Percentiles rank a stretch among this genome's conserved stretches.
These are phyloP conservation scores for Eimeria acervulina DNA, from an alignment of 169 alveolate species.

Conservation along the genomic window DNA sequence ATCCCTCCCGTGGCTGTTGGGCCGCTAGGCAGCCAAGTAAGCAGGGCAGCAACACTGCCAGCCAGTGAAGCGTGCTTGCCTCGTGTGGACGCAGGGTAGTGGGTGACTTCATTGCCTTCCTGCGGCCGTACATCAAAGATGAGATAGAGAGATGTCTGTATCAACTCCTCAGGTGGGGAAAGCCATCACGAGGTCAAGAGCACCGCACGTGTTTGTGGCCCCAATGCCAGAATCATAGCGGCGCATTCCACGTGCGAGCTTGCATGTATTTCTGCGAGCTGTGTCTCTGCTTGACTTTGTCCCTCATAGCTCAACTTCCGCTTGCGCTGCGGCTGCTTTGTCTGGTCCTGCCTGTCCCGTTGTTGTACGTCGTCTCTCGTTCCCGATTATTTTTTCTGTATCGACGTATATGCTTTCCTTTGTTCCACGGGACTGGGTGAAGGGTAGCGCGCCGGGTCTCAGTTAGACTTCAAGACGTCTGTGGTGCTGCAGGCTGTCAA, in stretches of 20 bases:
- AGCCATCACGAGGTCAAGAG: neutral
- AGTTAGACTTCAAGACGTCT: neutral
- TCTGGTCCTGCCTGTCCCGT: neutral
- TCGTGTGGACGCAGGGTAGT: conserved; percentile 33
- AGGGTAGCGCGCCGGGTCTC: neutral
- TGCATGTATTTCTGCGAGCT: neutral
- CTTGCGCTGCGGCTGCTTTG: neutral
- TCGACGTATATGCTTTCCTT: neutral
- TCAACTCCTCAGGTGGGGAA: conserved; percentile 43
- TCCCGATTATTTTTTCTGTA: neutral
- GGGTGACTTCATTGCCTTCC: conserved; percentile 66
- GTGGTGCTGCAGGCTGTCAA: conserved; percentile 52
- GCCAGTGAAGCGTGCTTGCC: neutral
- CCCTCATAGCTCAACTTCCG: neutral
- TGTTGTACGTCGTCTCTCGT: neutral
- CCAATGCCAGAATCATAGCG: neutral
- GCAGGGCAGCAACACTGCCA: neutral
- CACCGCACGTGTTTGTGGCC: neutral
- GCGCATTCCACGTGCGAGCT: neutral
- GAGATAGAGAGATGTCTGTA: conserved; percentile 58
- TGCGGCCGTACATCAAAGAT: conserved; percentile 50
- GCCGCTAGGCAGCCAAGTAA: neutral
- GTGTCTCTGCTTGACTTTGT: neutral
- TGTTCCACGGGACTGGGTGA: neutral
- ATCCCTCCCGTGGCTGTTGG: neutral